Evolutionary conservation across 2,329 filamentous ascomycete species (phyloP).

Genomic region (Fusarium sp.): DNA sequence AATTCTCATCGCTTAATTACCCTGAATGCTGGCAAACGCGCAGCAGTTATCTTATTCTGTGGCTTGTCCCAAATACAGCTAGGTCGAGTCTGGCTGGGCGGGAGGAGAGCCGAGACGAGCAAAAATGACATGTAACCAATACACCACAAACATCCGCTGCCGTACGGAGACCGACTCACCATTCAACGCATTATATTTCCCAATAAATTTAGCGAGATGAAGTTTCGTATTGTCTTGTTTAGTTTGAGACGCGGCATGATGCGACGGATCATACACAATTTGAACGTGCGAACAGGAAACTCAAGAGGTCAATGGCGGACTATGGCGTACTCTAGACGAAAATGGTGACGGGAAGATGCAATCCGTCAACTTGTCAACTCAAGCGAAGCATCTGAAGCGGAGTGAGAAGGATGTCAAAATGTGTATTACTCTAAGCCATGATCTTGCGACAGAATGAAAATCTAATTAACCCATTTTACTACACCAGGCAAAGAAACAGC

Average conservation of each 20-base stretch:
- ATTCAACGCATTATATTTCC: background rate
- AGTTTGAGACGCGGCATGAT: background rate
- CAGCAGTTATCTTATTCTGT: background rate
- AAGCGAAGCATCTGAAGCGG: fast-evolving
- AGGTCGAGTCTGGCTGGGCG: background rate
- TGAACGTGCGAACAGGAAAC: background rate
- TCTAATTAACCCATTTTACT: background rate
- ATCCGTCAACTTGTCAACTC: fast-evolving
- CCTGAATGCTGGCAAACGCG: background rate
- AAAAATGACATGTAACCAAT: background rate
- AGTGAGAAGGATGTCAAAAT: background rate
- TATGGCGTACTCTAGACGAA: no score
- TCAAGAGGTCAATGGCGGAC: fast-evolving
- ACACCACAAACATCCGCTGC: background rate
- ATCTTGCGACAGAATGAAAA: background rate
- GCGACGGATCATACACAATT: background rate
- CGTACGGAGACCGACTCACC: fast-evolving
- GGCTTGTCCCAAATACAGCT: background rate
- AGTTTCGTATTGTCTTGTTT: no score
- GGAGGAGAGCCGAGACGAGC: no score
- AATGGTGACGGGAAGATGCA: background rate
- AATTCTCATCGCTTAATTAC: background rate
- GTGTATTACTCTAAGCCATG: background rate
- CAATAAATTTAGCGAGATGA: background rate
- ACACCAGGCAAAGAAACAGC: background rate